Evolutionary conservation across 2,329 filamentous ascomycete genomes (phyloP).

Genomic region (Aspergillus eucalypticola): DNA sequence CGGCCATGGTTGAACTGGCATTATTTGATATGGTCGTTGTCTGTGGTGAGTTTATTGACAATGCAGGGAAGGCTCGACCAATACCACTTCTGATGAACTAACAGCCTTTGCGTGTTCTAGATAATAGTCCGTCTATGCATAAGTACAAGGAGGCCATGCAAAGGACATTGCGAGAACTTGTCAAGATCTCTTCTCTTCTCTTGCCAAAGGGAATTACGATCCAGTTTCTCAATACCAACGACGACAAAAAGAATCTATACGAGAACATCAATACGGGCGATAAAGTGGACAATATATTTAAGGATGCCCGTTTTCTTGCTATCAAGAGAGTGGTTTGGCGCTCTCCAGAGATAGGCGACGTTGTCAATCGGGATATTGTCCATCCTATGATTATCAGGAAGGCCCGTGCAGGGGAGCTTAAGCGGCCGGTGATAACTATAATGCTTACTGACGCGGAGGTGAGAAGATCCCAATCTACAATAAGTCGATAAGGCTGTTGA

Average conservation of each 20-base stretch:
- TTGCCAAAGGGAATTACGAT: not conserved
- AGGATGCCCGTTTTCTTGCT: not conserved
- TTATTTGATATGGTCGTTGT: not conserved
- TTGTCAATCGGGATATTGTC: not conserved
- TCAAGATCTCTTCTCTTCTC: not conserved
- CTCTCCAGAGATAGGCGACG: not conserved
- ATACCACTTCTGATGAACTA: not conserved
- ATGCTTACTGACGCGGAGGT: not conserved
- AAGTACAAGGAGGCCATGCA: not conserved
- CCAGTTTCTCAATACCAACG: not conserved
- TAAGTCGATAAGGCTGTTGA: too few relatives aligned
- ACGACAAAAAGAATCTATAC: not conserved
- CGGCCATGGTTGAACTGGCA: not conserved
- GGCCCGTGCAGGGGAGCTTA: not conserved
- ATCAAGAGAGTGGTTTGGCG: not conserved
- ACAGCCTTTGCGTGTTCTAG: not conserved
- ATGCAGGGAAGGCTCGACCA: too few relatives aligned
- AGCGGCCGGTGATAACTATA: not conserved
- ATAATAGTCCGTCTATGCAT: not conserved
- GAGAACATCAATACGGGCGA: not conserved
- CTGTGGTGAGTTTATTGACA: not conserved
- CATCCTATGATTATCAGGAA: not conserved
- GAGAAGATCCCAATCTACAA: not conserved
- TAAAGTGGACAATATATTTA: not conserved
- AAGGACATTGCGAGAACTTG: not conserved